A percentile compares a stretch with the other conserved stretches of the same genome.
Evolutionary conservation across 2,329 filamentous ascomycete species (phyloP).

Genomic region (Fusarium camptoceras): DNA sequence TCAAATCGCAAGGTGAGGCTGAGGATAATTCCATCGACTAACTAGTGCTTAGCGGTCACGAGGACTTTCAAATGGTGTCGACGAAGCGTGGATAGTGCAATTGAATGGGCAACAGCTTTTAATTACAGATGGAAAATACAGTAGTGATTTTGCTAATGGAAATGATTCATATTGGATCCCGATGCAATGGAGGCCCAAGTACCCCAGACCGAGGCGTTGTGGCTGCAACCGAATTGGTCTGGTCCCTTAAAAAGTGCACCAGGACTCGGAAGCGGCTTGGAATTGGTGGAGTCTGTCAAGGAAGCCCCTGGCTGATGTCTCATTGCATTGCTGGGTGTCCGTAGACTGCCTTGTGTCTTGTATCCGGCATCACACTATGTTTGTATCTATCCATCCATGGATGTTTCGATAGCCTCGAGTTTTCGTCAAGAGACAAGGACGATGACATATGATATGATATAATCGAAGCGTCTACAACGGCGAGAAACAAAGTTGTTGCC

Average conservation of each 20-base stretch:
- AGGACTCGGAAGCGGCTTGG: slow-evolving; percentile 37
- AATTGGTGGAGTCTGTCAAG: slow-evolving; percentile 29
- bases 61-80: slow-evolving; percentile 8
- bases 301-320: slow-evolving; percentile 27
- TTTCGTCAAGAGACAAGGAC: slow-evolving; percentile 1
- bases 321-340: not conserved
- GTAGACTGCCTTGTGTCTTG: not conserved
- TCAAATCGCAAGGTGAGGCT: slow-evolving; percentile 21
- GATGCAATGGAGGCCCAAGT: slow-evolving; percentile 18
- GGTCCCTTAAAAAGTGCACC: slow-evolving; percentile 24
- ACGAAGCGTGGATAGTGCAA: not conserved
- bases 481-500: not conserved
- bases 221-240: slow-evolving; percentile 31
- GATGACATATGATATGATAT: not conserved
- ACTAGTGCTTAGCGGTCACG: slow-evolving; percentile 26
- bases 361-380: slow-evolving; percentile 2
- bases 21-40: slow-evolving; percentile 17
- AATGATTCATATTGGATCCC: slow-evolving; percentile 1
- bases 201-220: slow-evolving; percentile 41
- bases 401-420: slow-evolving; percentile 3
- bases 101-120: not conserved
- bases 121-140: not conserved
- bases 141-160: slow-evolving; percentile 1
- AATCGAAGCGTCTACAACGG: not conserved
- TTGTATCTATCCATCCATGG: not conserved